These are phyloP conservation scores for Cubamyces lactineus DNA, from an alignment of 768 basidiomycete species.

Conservation along the genomic window DNA sequence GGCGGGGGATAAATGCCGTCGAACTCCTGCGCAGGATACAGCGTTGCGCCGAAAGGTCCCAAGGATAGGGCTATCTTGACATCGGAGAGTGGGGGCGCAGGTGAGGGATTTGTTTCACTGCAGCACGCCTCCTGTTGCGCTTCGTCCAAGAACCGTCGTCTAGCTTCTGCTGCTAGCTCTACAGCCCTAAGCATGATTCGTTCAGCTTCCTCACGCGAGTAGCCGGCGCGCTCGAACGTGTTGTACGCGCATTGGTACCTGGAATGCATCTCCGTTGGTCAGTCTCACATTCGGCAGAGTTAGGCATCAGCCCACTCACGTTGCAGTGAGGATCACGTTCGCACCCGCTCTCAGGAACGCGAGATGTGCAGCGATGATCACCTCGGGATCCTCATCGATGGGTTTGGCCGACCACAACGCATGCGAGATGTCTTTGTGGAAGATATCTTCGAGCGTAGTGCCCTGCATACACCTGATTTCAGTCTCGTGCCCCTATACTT, in stretches of 20 bases:
- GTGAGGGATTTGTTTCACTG: conserved; percentile 11
- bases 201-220: conserved; percentile 46
- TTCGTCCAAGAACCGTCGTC: conserved; percentile 37
- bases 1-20: conserved; percentile 77
- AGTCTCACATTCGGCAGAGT: too few relatives aligned
- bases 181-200: conserved; percentile 57
- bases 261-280: neutral
- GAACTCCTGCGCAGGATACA: conserved; percentile 71
- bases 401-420: conserved; percentile 77
- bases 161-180: conserved; percentile 52
- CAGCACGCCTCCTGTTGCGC: neutral
- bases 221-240: conserved; percentile 57
- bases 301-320: conserved; percentile 45
- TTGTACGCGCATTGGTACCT: conserved; percentile 70
- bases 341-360: conserved; percentile 69
- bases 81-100: conserved; percentile 6
- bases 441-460: conserved; percentile 57
- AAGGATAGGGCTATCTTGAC: conserved; percentile 67
- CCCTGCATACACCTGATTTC: conserved; percentile 46
- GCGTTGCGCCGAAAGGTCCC: conserved; percentile 73
- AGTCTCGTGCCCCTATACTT: neutral
- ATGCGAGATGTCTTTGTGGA: conserved; percentile 51
- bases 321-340: conserved; percentile 65
- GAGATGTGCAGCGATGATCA: conserved; percentile 60
- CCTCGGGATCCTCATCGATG: conserved; percentile 53